Conservation (phyloP, 2,329 filamentous ascomycete genomes). For the Exophiala sp. region DNA sequence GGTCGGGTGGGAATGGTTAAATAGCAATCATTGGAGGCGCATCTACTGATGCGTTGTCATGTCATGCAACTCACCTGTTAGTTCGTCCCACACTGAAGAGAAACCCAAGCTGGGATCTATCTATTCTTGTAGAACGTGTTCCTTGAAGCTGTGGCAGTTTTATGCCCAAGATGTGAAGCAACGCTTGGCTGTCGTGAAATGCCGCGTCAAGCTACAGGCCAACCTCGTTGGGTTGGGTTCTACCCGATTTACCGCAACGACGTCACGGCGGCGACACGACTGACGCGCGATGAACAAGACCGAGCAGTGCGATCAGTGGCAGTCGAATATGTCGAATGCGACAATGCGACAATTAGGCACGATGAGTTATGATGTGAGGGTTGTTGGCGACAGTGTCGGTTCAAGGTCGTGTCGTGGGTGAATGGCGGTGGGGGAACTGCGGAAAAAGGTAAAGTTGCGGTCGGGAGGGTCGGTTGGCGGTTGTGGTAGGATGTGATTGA, state of each 20-base stretch:
- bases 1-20: conserved; percentile 19
- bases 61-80: conserved; percentile 28
- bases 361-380: neutral
- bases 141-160: conserved; percentile 7
- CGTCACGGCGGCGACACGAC: neutral
- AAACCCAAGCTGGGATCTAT: conserved; percentile 14
- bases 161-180: conserved; percentile 12
- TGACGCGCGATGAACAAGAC: neutral
- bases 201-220: conserved; percentile 1
- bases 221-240: neutral
- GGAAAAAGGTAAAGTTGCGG: conserved; percentile 8
- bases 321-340: too few relatives aligned
- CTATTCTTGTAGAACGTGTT: conserved; percentile 22
- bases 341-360: conserved; percentile 1
- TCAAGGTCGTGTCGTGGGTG: neutral
- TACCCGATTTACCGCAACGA: neutral
- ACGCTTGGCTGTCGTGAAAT: neutral
- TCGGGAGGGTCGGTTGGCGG: conserved; percentile 2
- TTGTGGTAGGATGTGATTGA: conserved; percentile 1
- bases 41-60: conserved; percentile 28
- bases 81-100: conserved; percentile 21
- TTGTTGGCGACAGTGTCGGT: neutral
- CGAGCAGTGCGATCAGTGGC: too few relatives aligned
- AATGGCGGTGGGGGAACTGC: neutral
- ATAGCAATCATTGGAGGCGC: conserved; percentile 26